Base-by-base conservation (phyloP, 2,329 filamentous ascomycete species). In the Lachnellula hyalina region DNA sequence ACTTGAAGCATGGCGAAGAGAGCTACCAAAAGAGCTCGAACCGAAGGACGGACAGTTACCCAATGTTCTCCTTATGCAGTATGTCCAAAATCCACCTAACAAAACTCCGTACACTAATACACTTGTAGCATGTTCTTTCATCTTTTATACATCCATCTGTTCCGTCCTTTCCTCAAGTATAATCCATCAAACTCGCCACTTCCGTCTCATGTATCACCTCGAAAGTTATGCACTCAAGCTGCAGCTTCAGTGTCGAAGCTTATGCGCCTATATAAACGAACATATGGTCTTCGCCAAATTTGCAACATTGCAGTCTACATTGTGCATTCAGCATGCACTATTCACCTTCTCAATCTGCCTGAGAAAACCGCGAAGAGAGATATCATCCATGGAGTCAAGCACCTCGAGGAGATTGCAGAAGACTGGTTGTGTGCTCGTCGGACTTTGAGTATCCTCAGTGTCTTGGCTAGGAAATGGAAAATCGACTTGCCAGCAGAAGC, bases 301-400 rank as follows among this genome's bases (percentile, higher is more conserved):
- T 96, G 90, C 73, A 97, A 97, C 67, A 90, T 97, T 64, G 92
- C 89, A 3, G 91, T 97, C 0, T 99, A 99, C 71, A 96, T 97
- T 73, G 81, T 89, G 0, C 93, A 97, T 70, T 94, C 90, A 4
- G 92, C 94, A 32, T 96, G 91, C 68, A 96, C 91, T 0, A 95
- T 97, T 40, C 94, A 97, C 66, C 75, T 99, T 19, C 83, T 99
- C 36, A 96, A 96, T 62, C 76, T 97, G 1, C 92, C 92, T 0
- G 92, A 96, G 63, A 96, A 94, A 73, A 94, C 89, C 32, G 90
- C 94, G 4, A 87, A 84, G 65, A 79, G 93, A 63, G 93, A 97
- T 70, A 89, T 99, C 42, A 87, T 89, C 4, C 92, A 96, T 64
- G 91, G 93, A 1, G 80, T 96, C 44, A 93, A 90, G 66, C 90